Evolutionary conservation across 441 rosid genomes (phyloP).

Genomic region (Arabidopsis lyrata): DNA sequence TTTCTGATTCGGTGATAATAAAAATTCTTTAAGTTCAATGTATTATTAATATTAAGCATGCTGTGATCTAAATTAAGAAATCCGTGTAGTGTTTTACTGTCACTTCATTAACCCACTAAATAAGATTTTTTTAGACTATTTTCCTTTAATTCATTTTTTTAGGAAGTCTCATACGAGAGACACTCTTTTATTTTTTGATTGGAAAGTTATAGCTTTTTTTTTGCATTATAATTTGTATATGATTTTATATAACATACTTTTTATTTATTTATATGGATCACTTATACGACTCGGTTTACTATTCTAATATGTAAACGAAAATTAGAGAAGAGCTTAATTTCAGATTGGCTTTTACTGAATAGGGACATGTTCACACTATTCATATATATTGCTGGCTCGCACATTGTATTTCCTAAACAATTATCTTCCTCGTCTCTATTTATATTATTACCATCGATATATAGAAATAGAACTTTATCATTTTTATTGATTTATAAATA

Average conservation of each 20-base stretch:
- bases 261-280: neutral
- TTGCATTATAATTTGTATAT: neutral
- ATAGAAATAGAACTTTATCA: neutral
- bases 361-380: neutral
- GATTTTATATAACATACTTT: neutral
- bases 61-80: neutral
- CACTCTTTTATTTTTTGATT: neutral
- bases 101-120: neutral
- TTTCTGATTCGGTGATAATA: neutral
- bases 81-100: neutral
- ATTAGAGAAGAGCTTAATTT: neutral
- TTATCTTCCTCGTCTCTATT: neutral
- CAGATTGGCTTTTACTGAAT: constrained; percentile 10
- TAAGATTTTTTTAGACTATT: neutral
- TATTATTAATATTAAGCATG: neutral
- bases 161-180: neutral
- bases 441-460: neutral
- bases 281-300: neutral
- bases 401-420: neutral
- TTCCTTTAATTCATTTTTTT: neutral
- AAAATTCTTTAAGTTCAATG: neutral
- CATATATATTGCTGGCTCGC: neutral
- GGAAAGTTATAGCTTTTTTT: neutral
- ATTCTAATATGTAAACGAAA: neutral
- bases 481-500: neutral